Evolutionary conservation across 441 rosid genomes (phyloP).

Genomic region (Bocquillonia castaneifolia): DNA sequence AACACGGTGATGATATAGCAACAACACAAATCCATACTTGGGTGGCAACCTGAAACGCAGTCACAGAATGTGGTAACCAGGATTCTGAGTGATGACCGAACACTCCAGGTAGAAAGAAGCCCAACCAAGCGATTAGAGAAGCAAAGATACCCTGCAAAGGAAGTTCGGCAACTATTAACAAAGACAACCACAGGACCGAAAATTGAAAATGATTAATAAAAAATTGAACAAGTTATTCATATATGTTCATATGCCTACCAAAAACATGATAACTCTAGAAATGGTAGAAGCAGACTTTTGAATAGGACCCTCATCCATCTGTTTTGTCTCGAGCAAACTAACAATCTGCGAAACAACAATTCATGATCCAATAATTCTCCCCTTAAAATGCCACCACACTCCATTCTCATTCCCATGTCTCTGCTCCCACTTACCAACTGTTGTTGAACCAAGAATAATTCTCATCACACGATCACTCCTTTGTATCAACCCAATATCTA

Average conservation of each 20-base stretch:
- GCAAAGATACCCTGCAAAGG: constrained; percentile 51
- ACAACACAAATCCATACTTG: constrained; percentile 88
- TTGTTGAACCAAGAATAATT: constrained; percentile 72
- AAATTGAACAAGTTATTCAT: no score
- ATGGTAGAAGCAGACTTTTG: constrained; percentile 86
- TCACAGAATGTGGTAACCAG: constrained; percentile 85
- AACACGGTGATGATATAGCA: constrained; percentile 96
- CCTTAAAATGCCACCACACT: constrained; percentile 60
- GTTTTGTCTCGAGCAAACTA: constrained; percentile 80
- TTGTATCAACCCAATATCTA: constrained; percentile 61
- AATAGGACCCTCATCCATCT: constrained; percentile 86
- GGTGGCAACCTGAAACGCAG: constrained; percentile 74
- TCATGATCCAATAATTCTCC: constrained; percentile 79
- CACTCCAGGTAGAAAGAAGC: constrained; percentile 73
- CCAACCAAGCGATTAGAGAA: constrained; percentile 72
- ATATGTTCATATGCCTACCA: constrained; percentile 31
- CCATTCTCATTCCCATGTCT: constrained; percentile 94
- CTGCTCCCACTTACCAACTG: constrained; percentile 93
- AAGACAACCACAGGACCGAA: no score
- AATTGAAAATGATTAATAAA: no score
- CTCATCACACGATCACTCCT: no score
- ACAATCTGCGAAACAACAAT: constrained; percentile 86
- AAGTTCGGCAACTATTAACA: no score
- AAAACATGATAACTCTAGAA: constrained; percentile 72
- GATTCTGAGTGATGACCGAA: constrained; percentile 62